Percentiles rank a stretch among this genome's conserved stretches.
These are phyloP conservation scores for Candida maris DNA, from an alignment of 805 yeast species.

Conservation along the genomic window DNA sequence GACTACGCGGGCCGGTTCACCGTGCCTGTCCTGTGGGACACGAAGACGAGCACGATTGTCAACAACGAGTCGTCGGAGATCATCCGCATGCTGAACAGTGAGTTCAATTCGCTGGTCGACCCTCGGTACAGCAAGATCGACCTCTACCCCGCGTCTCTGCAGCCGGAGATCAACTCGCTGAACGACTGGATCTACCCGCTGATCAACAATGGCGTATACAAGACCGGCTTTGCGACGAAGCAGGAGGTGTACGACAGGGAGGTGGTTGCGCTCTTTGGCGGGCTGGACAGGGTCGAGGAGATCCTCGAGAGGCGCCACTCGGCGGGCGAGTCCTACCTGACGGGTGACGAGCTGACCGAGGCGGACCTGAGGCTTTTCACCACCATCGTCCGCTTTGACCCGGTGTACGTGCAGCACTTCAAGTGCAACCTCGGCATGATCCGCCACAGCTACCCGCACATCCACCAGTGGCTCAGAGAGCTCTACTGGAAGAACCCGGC, in stretches of 20 bases:
- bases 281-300: conserved; percentile 67
- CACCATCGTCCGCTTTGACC: conserved; percentile 86
- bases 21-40: conserved; percentile 94
- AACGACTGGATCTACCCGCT: conserved; percentile 80
- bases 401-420: conserved; percentile 93
- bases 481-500: conserved; percentile 74
- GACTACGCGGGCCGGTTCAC: conserved; percentile 81
- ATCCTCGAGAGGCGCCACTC: conserved; percentile 46
- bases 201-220: conserved; percentile 92
- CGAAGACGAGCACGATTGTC: conserved; percentile 75
- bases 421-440: conserved; percentile 85
- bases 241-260: conserved; percentile 79
- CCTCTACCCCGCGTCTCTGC: conserved; percentile 57
- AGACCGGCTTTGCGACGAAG: conserved; percentile 81
- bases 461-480: conserved; percentile 76
- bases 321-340: conserved; percentile 38
- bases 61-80: conserved; percentile 90
- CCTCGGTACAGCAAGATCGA: conserved; percentile 48
- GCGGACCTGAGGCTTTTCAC: conserved; percentile 87
- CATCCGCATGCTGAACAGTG: conserved; percentile 76
- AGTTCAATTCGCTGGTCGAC: conserved; percentile 58
- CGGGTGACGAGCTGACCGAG: conserved; percentile 73
- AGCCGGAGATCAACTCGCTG: conserved; percentile 63
- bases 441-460: conserved; percentile 70
- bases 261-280: conserved; percentile 57